phyloP scores from a whole-genome alignment of 2,329 filamentous ascomycete genomes.

The Sarocladiaceae sp. region DNA sequence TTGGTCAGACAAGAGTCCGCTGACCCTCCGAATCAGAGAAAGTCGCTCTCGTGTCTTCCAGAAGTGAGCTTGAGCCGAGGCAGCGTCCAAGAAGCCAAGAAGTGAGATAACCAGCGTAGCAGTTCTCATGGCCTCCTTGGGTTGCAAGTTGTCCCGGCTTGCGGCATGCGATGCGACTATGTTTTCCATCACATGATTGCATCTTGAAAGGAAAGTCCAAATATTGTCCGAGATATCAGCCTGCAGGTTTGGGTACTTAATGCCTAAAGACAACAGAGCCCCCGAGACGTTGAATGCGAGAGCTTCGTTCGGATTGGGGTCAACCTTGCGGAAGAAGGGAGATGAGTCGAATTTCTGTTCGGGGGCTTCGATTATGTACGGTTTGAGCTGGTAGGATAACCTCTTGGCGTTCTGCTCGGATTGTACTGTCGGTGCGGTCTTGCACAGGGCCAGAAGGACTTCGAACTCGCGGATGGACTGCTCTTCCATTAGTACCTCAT shows the following conservation, averaged over 20 bases:
- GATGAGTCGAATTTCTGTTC: conserved; percentile 73
- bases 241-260: conserved; percentile 65
- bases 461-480: conserved; percentile 89
- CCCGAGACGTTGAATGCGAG: conserved; percentile 74
- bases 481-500: not conserved
- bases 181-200: conserved; percentile 56
- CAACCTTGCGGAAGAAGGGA: conserved; percentile 75
- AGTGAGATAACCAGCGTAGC: conserved; percentile 79
- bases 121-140: conserved; percentile 64
- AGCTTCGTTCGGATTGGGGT: conserved; percentile 84
- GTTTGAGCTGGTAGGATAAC: conserved; percentile 72
- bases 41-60: conserved; percentile 75
- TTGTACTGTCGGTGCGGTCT: conserved; percentile 74
- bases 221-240: conserved; percentile 63
- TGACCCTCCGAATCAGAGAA: conserved; percentile 66
- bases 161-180: not conserved
- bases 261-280: conserved; percentile 77
- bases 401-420: conserved; percentile 69
- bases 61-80: conserved; percentile 71
- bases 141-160: conserved; percentile 44
- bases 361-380: conserved; percentile 83
- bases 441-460: conserved; percentile 85
- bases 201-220: conserved; percentile 68
- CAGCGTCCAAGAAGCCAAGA: conserved; percentile 85
- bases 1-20: conserved; percentile 71